phyloP scores from a whole-genome alignment of 202 grass and related monocot genomes.

The Hordeum pubiflorum region DNA sequence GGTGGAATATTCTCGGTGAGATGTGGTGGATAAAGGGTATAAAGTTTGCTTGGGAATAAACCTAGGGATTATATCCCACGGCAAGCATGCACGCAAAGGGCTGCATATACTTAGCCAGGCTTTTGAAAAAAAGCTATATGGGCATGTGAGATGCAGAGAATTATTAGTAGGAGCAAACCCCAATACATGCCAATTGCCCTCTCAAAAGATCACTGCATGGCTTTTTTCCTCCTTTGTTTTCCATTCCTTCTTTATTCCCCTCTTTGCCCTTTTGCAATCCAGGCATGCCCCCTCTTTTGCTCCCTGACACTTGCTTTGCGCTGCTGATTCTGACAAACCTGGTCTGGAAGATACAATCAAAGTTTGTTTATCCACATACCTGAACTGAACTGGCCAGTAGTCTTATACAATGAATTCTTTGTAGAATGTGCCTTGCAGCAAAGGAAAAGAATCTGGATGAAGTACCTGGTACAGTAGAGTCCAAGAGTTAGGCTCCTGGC shows the following conservation, averaged over 20 bases:
- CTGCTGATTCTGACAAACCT: not conserved
- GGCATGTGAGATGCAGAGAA: not conserved
- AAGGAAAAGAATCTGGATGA: not conserved
- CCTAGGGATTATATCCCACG: slow-evolving; percentile 44
- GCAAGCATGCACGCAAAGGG: slow-evolving; percentile 22
- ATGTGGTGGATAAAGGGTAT: slow-evolving; percentile 33
- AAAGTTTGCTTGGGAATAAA: slow-evolving; percentile 45
- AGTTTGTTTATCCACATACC: not conserved
- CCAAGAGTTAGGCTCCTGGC: not conserved
- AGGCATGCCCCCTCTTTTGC: slow-evolving; percentile 9
- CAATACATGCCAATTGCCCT: slow-evolving; percentile 58
- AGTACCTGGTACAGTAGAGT: not conserved
- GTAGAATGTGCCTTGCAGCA: not conserved
- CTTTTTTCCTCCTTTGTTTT: slow-evolving; percentile 51
- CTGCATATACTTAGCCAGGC: slow-evolving; percentile 59
- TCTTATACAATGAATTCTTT: not conserved
- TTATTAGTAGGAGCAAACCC: slow-evolving; percentile 41
- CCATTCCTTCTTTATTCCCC: slow-evolving; percentile 60
- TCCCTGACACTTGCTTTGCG: slow-evolving; percentile 13
- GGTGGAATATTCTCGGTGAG: slow-evolving; percentile 38
- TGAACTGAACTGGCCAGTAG: not conserved
- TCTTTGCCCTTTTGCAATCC: slow-evolving; percentile 36
- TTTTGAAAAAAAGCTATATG: slow-evolving; percentile 55
- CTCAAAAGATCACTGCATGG: slow-evolving; percentile 44
- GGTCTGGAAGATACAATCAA: not conserved